Evolutionary conservation across 2,329 filamentous ascomycete genomes (phyloP), one percentile per base, ranked within the genome.

Genomic region (Hawksworthiomyces lignivorus): DNA sequence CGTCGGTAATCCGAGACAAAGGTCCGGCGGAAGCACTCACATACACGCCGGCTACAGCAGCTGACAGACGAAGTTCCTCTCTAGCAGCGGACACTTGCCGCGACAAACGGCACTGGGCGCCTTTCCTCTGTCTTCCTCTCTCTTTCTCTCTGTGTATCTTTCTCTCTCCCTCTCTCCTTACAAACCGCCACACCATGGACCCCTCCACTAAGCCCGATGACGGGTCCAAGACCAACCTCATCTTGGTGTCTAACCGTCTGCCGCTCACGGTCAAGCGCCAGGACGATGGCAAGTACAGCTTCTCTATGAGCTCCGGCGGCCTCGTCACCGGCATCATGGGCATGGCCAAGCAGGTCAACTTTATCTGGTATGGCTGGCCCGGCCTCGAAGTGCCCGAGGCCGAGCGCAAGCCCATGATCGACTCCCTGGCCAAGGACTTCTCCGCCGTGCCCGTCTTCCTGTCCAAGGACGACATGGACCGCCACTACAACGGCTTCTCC

Each of bases 301-400:
- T 94, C 64, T 87, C 84, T 60, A 95, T 96, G 86, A 97, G 90
- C 35, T 97, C 92, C 2, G 92, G 92, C 44, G 92, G 92, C 30
- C 77, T 98, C 30, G 92, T 97, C 56, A 95, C 87, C 38, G 92
- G 92, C 17, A 72, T 98, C 47, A 94, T 87, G 52, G 92, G 92
- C 20, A 69, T 97, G 45, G 83, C 86, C 55, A 96, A 96, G 66
- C 84, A 87, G 24, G 95, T 87, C 20, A 90, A 82, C 52, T 97
- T 97, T 64, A 86, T 92, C 63, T 98, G 92, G 92, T 97, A 97
- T 64, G 92, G 92, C 52, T 97, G 92, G 90, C 89, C 92, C 1
- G 92, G 92, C 28, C 68, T 95, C 36, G 87, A 97, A 62, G 80
- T 97, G 5, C 90, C 90, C 29, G 86, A 94, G 49, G 75, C 80